phyloP scores from a whole-genome alignment of 164 flowering plant genomes.

The Buxus sempervirens region DNA sequence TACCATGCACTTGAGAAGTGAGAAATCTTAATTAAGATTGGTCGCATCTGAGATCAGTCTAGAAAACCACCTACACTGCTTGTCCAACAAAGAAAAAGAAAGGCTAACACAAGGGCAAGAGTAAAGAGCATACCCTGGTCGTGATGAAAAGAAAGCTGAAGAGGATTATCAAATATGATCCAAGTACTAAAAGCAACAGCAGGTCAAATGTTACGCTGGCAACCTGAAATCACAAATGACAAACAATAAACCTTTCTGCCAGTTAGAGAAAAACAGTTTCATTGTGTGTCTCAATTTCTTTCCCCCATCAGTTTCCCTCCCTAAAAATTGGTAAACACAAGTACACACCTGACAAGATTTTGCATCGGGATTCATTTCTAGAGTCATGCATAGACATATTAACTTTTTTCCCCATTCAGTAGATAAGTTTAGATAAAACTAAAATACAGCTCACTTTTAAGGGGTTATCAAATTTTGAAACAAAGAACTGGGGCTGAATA shows the following conservation, averaged over 20 bases:
- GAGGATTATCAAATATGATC: conserved; percentile 81
- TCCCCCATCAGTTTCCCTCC: neutral
- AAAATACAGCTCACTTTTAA: too few species aligned
- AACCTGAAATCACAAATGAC: conserved; percentile 47
- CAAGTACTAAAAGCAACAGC: conserved; percentile 80
- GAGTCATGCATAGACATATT: too few species aligned
- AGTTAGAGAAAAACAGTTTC: neutral
- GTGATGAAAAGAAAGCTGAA: conserved; percentile 88
- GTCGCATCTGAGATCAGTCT: too few species aligned
- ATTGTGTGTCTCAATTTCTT: too few species aligned
- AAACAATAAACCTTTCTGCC: neutral
- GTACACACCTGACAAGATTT: too few species aligned
- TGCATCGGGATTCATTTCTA: too few species aligned
- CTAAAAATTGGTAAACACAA: too few species aligned
- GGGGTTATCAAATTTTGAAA: neutral
- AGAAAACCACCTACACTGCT: too few species aligned
- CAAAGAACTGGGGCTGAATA: neutral
- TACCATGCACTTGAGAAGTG: neutral
- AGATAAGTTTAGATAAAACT: too few species aligned
- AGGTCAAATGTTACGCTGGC: conserved; percentile 93
- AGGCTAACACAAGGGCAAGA: neutral
- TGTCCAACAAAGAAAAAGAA: too few species aligned
- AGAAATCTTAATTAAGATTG: too few species aligned
- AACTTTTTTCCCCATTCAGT: too few species aligned
- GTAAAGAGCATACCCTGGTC: conserved; percentile 59